Evolutionary conservation across 495 filamentous ascomycete species (phyloP), one percentile per base, ranked within the genome.

Genomic region (Poronia punctata): DNA sequence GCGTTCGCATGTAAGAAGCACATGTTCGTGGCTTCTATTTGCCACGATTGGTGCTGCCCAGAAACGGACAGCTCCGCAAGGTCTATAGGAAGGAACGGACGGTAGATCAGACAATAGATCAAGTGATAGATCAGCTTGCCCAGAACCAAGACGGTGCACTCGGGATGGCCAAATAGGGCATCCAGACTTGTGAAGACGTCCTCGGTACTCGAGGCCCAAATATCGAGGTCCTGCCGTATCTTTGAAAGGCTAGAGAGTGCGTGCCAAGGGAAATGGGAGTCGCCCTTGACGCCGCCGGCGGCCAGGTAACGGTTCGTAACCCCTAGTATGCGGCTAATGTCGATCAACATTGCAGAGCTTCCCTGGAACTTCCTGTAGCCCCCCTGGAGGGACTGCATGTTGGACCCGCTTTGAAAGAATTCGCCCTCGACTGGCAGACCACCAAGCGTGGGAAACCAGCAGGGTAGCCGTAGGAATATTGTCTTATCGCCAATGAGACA

Each of bases 211-310:
- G 84, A 83, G 6, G 82, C 82, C 86, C 86, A 93, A 30, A 84
- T 68, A 50, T 93, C 85, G 10, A 93, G 66, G 46, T 90, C 84
- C 40, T 88, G 83, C 29, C 86, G 75, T 45, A 93, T 89, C 49
- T 88, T 86, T 31, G 86, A 90, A 1, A 90, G 68, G 49, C 82
- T 88, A 6, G 85, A 89, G 16, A 86, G 70, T 3, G 85, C 75
- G 55, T 93, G 85, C 86, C 86, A 93, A 11, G 86, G 85, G 49
- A 90, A 90, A 52, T 89, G 84, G 0, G 84, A 86, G 53, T 93
- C 86, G 31, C 84, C 84, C 56, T 88, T 90, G 36, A 88, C 84
- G 17, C 86, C 86, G 5, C 86, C 86, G 9, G 84, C 82, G 9
- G 84, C 83, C 28, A 90, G 70, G 59, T 93, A 93, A 45, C 80